Base-by-base conservation (phyloP, 768 basidiomycete species). In the Rubroboletus satanas region DNA sequence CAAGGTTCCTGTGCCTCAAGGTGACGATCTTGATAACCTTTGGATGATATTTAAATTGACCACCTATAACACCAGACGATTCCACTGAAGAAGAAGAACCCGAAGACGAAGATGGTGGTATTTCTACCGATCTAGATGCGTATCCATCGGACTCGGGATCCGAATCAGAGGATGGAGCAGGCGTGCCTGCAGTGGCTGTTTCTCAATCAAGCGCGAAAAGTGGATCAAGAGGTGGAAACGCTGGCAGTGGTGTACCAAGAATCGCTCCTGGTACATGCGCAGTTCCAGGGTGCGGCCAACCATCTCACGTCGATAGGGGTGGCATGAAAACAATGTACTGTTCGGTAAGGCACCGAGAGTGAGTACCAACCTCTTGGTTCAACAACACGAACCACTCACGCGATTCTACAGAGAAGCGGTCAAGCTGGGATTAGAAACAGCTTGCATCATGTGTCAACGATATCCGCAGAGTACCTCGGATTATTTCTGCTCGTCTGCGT, bases 391-490 rank as follows among this genome's bases (percentile, higher is more conserved):
- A 31, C 33, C 23, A 55, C 51, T 63, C 54, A 59, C 46, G 15
- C 37, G 29, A 11, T 49, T 53, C 36, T 31, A 47, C 56, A 86
- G 85, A 68, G 82, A 86, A 62, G 83, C 83, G 1, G 83, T 85
- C 12, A 69, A 65, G 15, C 69, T 75, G 17, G 81, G 83, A 29
- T 60, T 84, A 33, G 79, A 72, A 33, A 64, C 73, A 14, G 76
- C 80, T 10, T 86, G 85, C 58, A 84, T 87, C 61, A 81, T 86
- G 82, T 87, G 85, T 61, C 68, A 83, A 61, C 73, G 71, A 39
- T 71, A 79, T 56, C 85, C 85, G 21, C 84, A 87, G 65, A 78
- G 79, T 53, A 75, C 75, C 37, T 72, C 65, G 5, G 83, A 87
- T 71, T 84, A 85, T 65, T 87, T 87, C 65, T 87, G 85, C 60